Evolutionary conservation across 1,139 yeast species (phyloP), one percentile per base, ranked within the genome.

Genomic region (Martiniozyma asiatica): DNA sequence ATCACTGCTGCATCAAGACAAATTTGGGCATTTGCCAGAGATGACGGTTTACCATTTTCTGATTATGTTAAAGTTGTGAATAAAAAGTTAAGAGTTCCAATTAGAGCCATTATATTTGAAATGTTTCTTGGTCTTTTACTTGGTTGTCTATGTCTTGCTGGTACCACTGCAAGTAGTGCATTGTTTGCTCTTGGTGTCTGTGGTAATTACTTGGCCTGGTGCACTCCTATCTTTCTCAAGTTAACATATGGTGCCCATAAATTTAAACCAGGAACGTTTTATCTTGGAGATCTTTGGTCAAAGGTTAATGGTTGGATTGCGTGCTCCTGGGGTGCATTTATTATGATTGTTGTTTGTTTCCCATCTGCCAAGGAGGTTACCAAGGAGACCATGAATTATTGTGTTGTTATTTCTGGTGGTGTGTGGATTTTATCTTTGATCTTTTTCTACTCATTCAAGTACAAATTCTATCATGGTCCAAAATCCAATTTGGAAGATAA

Each of bases 221-320:
- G 67, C 31, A 56, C 65, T 13, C 79, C 81, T 22, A 64, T 72
- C 25, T 52, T 69, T 30, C 51, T 70, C 34, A 58, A 72, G 36
- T 44, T 68, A 32, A 58, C 69, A 3, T 44, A 47, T 25, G 73
- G 72, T 28, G 58, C 54, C 32, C 56, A 62, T 28, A 54, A 61
- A 29, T 75, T 75, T 47, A 58, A 53, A 13, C 81, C 81, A 0
- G 87, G 87, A 8, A 65, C 70, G 6, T 76, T 76, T 46, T 68
- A 69, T 48, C 55, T 74, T 38, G 85, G 85, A 19, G 36, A 51
- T 11, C 43, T 60, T 31, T 25, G 32, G 17, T 68, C 77, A 2
- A 61, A 60, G 9, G 40, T 64, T 9, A 47, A 64, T 20, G 63
- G 63, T 16, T 53, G 59, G 56, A 41, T 46, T 27, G 35, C 49